These are phyloP conservation scores for Haberlea rhodopensis DNA, from an alignment of 257 asterid species.

Conservation along the genomic window DNA sequence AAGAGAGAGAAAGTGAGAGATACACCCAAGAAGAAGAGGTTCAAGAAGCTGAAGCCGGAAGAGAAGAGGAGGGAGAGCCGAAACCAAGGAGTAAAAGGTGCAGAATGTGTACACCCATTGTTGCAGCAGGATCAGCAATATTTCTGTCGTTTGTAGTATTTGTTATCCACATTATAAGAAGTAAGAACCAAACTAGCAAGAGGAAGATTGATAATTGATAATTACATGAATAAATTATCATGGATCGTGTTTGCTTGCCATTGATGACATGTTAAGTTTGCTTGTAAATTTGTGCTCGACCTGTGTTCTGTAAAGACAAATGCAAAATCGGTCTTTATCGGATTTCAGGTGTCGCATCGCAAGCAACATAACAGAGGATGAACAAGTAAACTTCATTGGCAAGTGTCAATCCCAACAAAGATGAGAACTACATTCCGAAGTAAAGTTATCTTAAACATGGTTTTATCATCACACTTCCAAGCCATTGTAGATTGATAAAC, in stretches of 20 bases:
- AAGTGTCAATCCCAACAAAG: background rate
- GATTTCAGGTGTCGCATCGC: background rate
- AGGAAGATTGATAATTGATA: slow-evolving; percentile 43
- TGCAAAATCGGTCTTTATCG: background rate
- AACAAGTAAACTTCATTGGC: slow-evolving; percentile 35
- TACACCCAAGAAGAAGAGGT: slow-evolving; percentile 26
- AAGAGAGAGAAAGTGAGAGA: slow-evolving; percentile 22
- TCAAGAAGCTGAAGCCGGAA: slow-evolving; percentile 23
- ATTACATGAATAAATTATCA: background rate
- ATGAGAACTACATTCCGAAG: too few species aligned
- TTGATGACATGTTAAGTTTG: background rate
- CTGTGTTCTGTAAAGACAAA: background rate
- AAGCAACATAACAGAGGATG: background rate
- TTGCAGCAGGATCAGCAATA: slow-evolving; percentile 86
- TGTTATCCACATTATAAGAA: slow-evolving; percentile 51
- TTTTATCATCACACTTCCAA: background rate
- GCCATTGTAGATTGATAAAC: background rate
- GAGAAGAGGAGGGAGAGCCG: slow-evolving; percentile 20
- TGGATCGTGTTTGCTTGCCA: slow-evolving; percentile 3
- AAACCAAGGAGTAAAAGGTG: slow-evolving; percentile 23
- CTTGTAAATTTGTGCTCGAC: slow-evolving; percentile 2
- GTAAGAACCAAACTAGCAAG: slow-evolving; percentile 43
- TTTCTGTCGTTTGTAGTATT: slow-evolving; percentile 68
- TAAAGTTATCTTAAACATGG: background rate
- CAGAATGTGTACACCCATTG: slow-evolving; percentile 52